Evolutionary conservation across 257 asterid genomes (phyloP).

Genomic region (Fraxinus cuspidata): DNA sequence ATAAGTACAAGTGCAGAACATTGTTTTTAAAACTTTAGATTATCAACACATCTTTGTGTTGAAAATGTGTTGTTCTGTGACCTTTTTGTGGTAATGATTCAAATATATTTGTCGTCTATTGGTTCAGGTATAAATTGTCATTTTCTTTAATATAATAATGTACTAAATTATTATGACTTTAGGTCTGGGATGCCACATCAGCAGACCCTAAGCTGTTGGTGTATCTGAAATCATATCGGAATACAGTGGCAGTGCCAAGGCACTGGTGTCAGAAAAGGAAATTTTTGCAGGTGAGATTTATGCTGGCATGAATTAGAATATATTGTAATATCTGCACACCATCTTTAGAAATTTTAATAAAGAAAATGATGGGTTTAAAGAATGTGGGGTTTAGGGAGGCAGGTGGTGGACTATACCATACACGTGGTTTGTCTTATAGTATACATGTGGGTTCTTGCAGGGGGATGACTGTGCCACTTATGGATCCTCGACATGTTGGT

Average conservation of each 20-base stretch:
- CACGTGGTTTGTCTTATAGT: slow-evolving; percentile 86
- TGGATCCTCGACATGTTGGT: slow-evolving; percentile 98
- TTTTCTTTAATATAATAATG: neutral
- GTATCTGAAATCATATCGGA: slow-evolving; percentile 80
- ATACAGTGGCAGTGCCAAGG: slow-evolving; percentile 94
- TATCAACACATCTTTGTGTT: neutral
- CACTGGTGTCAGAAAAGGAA: slow-evolving; percentile 98
- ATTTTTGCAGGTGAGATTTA: slow-evolving; percentile 76
- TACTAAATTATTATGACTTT: slow-evolving; percentile 21
- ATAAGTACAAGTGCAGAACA: neutral
- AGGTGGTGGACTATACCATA: slow-evolving; percentile 62
- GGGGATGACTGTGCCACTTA: slow-evolving; percentile 81
- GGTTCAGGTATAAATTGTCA: neutral
- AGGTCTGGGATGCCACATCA: slow-evolving; percentile 99
- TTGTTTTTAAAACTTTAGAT: neutral
- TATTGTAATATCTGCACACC: slow-evolving; percentile 8
- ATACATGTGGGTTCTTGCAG: slow-evolving; percentile 96
- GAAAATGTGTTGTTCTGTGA: neutral
- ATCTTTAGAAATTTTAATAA: slow-evolving; percentile 21
- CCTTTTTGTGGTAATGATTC: neutral
- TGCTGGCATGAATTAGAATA: slow-evolving; percentile 29
- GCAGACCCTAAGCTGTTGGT: slow-evolving; percentile 90
- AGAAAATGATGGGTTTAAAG: slow-evolving; percentile 32
- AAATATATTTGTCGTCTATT: too few relatives aligned
- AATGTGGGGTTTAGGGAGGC: slow-evolving; percentile 51